A percentile compares a stretch with the other conserved stretches of the same genome.
phyloP scores from a whole-genome alignment of 345 rosid species.

The Populus simonii region DNA sequence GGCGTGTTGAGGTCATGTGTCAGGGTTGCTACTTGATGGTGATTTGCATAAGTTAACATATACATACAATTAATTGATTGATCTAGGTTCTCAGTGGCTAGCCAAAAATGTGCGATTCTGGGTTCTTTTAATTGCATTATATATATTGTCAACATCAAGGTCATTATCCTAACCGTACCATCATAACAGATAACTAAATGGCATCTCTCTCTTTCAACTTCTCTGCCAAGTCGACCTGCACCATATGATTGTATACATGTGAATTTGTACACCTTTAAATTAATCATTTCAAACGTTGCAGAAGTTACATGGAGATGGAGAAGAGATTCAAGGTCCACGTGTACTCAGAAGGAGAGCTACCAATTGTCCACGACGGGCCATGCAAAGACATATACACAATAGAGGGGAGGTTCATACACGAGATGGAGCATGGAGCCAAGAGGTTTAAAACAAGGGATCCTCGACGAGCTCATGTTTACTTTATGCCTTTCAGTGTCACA shows the following conservation, averaged over 20 bases:
- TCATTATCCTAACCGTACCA: too few species aligned
- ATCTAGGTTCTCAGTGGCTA: too few species aligned
- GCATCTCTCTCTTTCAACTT: too few species aligned
- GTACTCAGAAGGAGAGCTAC: constrained; percentile 74
- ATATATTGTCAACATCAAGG: too few species aligned
- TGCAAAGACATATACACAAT: constrained; percentile 73
- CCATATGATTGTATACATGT: background rate
- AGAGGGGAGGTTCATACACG: constrained; percentile 84
- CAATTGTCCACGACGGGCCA: constrained; percentile 78
- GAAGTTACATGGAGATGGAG: constrained; percentile 90
- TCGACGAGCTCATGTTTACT: constrained; percentile 60
- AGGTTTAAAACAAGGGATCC: constrained; percentile 59
- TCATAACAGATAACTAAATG: too few species aligned
- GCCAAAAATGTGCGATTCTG: too few species aligned
- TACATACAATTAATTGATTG: too few species aligned
- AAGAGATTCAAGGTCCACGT: constrained; percentile 81
- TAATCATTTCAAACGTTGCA: constrained; percentile 12
- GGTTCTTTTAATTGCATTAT: too few species aligned
- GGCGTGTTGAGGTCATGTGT: background rate
- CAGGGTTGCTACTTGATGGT: background rate
- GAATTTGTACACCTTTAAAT: background rate
- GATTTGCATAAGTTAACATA: background rate
- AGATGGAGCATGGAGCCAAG: constrained; percentile 53
- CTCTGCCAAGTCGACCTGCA: too few species aligned
- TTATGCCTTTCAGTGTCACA: constrained; percentile 80